A percentile compares a stretch with the other conserved stretches of the same genome.
Conservation (phyloP, 192 early-diverging fungal species). For the Phlyctochytrium planicorne region DNA sequence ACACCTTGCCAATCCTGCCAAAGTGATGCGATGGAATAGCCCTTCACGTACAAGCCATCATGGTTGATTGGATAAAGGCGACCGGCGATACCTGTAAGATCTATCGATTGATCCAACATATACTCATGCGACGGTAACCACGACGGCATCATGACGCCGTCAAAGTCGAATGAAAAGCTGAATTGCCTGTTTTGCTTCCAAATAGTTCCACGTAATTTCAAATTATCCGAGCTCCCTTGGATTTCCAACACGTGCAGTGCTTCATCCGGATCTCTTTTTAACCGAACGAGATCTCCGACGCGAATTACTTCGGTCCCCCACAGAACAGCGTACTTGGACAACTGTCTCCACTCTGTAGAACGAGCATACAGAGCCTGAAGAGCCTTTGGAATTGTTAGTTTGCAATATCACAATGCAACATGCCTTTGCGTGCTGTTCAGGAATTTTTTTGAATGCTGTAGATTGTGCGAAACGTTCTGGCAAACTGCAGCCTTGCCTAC, state of each 20-base stretch:
- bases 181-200: constrained; percentile 23
- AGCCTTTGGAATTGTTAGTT: too few relatives aligned
- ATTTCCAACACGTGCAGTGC: neutral
- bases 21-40: constrained; percentile 3
- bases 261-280: constrained; percentile 2
- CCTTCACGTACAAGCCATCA: constrained; percentile 1
- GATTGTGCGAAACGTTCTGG: too few relatives aligned
- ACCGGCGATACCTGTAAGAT: constrained; percentile 20
- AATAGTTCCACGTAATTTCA: neutral
- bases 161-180: neutral
- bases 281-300: constrained; percentile 27
- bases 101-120: neutral
- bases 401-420: too few relatives aligned
- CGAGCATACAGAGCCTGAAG: too few relatives aligned
- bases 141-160: constrained; percentile 1
- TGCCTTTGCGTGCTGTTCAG: too few relatives aligned
- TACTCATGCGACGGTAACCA: constrained; percentile 14
- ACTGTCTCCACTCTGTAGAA: too few relatives aligned
- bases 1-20: constrained; percentile 28
- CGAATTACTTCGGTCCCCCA: constrained; percentile 29
- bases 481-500: neutral
- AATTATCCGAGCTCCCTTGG: neutral
- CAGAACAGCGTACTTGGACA: constrained; percentile 3
- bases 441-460: too few relatives aligned
- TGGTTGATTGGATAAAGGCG: constrained; percentile 25